Percentiles rank a stretch among this genome's conserved stretches.
phyloP scores from a whole-genome alignment of 2,329 filamentous ascomycete species.

The Nothomitra cinnamomea region DNA sequence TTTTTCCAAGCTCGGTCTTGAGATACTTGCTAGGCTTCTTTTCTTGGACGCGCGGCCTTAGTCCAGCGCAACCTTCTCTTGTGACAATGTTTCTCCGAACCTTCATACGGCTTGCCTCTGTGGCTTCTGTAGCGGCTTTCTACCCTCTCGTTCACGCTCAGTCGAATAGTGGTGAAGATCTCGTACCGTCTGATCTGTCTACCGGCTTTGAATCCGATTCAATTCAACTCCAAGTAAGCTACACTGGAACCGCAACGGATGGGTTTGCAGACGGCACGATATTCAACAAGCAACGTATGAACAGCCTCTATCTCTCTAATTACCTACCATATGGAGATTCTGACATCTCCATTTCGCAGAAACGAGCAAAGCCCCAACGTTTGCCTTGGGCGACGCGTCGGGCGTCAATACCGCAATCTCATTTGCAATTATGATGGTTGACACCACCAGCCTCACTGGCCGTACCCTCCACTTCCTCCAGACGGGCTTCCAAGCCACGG shows the following conservation, averaged over 20 bases:
- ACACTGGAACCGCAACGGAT: neutral
- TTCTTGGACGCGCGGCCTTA: too few species aligned
- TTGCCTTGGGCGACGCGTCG: conserved; percentile 5
- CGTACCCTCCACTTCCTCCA: conserved; percentile 4
- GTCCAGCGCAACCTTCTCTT: neutral
- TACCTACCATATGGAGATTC: neutral
- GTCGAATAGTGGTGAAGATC: neutral
- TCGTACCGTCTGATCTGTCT: neutral
- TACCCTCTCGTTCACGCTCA: neutral
- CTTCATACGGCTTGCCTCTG: neutral
- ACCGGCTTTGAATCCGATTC: conserved; percentile 3
- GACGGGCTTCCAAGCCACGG: conserved; percentile 5
- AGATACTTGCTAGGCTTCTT: too few species aligned
- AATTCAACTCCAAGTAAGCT: conserved; percentile 3
- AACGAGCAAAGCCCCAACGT: conserved; percentile 1
- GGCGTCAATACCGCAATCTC: conserved; percentile 3
- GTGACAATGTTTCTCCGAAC: neutral
- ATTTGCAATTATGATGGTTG: conserved; percentile 5
- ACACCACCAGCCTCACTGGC: conserved; percentile 1
- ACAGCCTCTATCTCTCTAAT: neutral
- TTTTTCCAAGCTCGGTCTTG: too few species aligned
- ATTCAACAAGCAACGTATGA: neutral
- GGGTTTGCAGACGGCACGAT: neutral
- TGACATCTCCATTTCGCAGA: neutral
- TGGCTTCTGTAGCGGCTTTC: neutral